Percentiles rank a stretch among this genome's conserved stretches.
These are phyloP conservation scores for Dactylellina cionopaga DNA, from an alignment of 2,329 filamentous ascomycete species.

Conservation along the genomic window DNA sequence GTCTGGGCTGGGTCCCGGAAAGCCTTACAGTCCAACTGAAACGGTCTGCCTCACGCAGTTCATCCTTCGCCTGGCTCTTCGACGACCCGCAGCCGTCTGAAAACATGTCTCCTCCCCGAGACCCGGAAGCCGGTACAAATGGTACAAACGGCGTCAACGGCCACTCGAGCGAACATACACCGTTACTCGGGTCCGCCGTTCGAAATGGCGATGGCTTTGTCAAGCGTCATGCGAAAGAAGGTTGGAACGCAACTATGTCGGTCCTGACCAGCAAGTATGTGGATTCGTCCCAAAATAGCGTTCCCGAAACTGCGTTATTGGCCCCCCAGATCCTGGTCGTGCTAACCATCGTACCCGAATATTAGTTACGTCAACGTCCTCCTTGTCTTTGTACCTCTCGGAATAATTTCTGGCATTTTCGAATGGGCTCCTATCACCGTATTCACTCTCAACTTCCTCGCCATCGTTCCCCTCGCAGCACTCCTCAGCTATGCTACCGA, in stretches of 20 bases:
- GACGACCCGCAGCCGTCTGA: slow-evolving; percentile 36
- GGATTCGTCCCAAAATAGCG: background rate
- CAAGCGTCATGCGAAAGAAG: slow-evolving; percentile 50
- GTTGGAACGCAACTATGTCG: slow-evolving; percentile 52
- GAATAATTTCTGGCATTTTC: slow-evolving; percentile 73
- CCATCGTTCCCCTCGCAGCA: slow-evolving; percentile 79
- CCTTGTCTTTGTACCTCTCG: slow-evolving; percentile 77
- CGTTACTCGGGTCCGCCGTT: slow-evolving; percentile 39
- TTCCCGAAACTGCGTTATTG: slow-evolving; percentile 51
- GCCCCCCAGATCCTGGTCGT: slow-evolving; percentile 35
- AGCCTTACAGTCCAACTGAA: slow-evolving; percentile 51
- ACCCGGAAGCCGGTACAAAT: slow-evolving; percentile 44
- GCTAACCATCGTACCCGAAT: slow-evolving; percentile 11
- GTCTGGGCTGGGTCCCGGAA: slow-evolving; percentile 52
- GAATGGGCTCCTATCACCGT: slow-evolving; percentile 74
- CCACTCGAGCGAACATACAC: slow-evolving; percentile 45
- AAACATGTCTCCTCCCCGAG: slow-evolving; percentile 42
- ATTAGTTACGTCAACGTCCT: slow-evolving; percentile 70
- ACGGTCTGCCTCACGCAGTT: slow-evolving; percentile 52
- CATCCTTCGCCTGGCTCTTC: slow-evolving; percentile 52
- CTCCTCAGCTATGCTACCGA: slow-evolving; percentile 81
- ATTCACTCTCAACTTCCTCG: slow-evolving; percentile 82
- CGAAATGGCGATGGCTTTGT: slow-evolving; percentile 37
- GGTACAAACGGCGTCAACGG: slow-evolving; percentile 46
- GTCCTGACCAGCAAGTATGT: slow-evolving; percentile 51